Conservation (phyloP, 257 asterid genomes). For the Verbascum thapsus region DNA sequence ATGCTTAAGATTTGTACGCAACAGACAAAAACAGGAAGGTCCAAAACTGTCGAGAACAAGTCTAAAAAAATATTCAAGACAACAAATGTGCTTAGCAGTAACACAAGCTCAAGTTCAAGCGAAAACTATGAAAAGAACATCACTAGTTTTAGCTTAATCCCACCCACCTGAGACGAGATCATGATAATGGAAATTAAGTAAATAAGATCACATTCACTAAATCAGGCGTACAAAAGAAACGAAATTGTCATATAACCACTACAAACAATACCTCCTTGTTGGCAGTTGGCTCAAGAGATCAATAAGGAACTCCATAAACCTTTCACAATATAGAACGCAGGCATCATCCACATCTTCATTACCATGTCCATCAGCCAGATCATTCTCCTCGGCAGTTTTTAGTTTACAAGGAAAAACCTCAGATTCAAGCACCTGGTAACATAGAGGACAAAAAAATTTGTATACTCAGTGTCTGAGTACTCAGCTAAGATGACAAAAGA, state of each 20-base stretch:
- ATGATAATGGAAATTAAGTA: neutral
- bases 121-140: constrained; percentile 8
- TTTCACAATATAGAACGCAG: constrained; percentile 80
- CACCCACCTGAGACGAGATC: constrained; percentile 9
- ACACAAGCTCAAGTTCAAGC: constrained; percentile 22
- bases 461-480: constrained; percentile 16
- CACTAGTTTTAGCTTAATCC: constrained; percentile 25
- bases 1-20: constrained; percentile 4
- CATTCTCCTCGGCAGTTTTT: constrained; percentile 43
- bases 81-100: constrained; percentile 15
- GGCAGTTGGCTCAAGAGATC: constrained; percentile 99
- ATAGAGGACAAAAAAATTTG: constrained; percentile 30
- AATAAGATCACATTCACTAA: constrained; percentile 14
- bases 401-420: constrained; percentile 55
- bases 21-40: constrained; percentile 1
- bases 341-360: constrained; percentile 63
- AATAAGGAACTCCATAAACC: constrained; percentile 97
- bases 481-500: constrained; percentile 16
- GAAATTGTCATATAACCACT: constrained; percentile 11
- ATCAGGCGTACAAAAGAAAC: neutral
- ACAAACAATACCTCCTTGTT: constrained; percentile 75
- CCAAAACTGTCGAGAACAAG: constrained; percentile 12
- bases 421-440: constrained; percentile 75
- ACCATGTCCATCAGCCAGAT: constrained; percentile 36
- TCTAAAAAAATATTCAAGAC: neutral